Evolutionary conservation across 352 stramenopile genomes (phyloP), one percentile per base, ranked within the genome.

Genomic region (Phytophthora quininea): DNA sequence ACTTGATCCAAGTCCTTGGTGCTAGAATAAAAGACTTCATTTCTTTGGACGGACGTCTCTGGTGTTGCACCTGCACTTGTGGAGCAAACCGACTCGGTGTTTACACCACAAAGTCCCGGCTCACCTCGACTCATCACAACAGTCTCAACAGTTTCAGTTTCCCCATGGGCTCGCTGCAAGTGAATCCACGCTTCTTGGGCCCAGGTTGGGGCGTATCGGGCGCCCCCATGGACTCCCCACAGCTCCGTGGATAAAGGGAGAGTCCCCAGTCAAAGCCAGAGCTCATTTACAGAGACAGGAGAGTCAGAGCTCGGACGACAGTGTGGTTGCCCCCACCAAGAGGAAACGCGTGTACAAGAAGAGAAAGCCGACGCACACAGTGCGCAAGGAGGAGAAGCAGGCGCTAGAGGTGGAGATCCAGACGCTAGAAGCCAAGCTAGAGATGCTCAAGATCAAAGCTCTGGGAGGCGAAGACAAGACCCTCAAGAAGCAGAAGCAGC

Each of bases 381-480:
- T 73, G 30, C 71, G 71, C 1, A 74, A 78, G 45, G 62, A 65
- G 54, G 62, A 76, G 40, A 72, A 70, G n/a, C 4, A 53, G 40
- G 58, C 62, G 12, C 54, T 78, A 29, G 40, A 62, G 48, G 37
- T 9, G 29, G 57, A 70, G 54, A 57, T 75, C 24, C 4, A 47
- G 10, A 15, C 33, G 12, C 47, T 78, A 37, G 11, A 74, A 14
- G 19, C 30, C 5, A 64, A 72, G 43, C 53, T 82, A 30, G 50
- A 79, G 37, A 49, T 33, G 15, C 62, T 79, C 35, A 69, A 75
- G 42, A 33, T 72, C 27, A 57, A 71, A 30, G 19, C 12, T 12
- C 33, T 70, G 12, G 67, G 56, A 11, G 62, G 49, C 7, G 38
- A 57, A 57, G 56, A 62, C 3, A 48, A 33, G n/a, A 56, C 29